Percentiles rank a stretch among this genome's conserved stretches.
Conservation (phyloP, 371 early-diverging fungal genomes). For the Lichtheimia corymbifera region DNA sequence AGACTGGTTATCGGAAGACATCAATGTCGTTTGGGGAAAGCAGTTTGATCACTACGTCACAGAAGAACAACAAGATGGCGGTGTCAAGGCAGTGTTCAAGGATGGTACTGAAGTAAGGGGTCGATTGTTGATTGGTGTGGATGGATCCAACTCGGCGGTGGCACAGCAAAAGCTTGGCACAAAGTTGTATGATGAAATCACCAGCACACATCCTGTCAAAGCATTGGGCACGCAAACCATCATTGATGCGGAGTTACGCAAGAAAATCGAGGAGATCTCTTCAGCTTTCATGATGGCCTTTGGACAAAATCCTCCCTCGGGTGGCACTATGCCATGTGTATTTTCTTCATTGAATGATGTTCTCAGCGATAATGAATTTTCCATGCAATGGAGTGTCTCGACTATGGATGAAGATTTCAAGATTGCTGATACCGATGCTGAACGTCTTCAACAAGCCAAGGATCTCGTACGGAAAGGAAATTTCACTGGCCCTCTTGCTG, state of each 20-base stretch:
- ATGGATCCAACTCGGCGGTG: slow-evolving; percentile 25
- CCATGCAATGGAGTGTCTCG: slow-evolving; percentile 8
- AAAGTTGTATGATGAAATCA: slow-evolving; percentile 13
- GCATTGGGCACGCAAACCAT: neutral
- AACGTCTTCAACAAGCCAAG: slow-evolving; percentile 14
- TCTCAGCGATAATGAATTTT: neutral
- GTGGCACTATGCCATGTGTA: neutral
- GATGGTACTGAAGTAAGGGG: slow-evolving; percentile 28
- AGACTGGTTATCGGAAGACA: slow-evolving; percentile 17
- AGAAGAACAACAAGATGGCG: slow-evolving; percentile 12
- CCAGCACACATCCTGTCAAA: slow-evolving; percentile 12
- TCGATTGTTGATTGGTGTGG: slow-evolving; percentile 24
- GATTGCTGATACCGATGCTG: slow-evolving; percentile 6
- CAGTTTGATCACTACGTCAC: slow-evolving; percentile 11
- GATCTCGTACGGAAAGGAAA: neutral
- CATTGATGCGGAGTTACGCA: neutral
- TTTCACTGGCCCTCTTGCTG: neutral
- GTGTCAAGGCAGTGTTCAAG: slow-evolving; percentile 27
- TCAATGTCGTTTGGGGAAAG: slow-evolving; percentile 27
- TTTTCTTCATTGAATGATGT: slow-evolving; percentile 4
- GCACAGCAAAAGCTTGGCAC: slow-evolving; percentile 18
- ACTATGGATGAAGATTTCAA: neutral
- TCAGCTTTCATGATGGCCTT: neutral
- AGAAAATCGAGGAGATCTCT: neutral
- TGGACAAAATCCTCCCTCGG: neutral